Evolutionary conservation across 192 early-diverging fungal genomes (phyloP), one percentile per base, ranked within the genome.

Genomic region (Helicostylum pulchrum): DNA sequence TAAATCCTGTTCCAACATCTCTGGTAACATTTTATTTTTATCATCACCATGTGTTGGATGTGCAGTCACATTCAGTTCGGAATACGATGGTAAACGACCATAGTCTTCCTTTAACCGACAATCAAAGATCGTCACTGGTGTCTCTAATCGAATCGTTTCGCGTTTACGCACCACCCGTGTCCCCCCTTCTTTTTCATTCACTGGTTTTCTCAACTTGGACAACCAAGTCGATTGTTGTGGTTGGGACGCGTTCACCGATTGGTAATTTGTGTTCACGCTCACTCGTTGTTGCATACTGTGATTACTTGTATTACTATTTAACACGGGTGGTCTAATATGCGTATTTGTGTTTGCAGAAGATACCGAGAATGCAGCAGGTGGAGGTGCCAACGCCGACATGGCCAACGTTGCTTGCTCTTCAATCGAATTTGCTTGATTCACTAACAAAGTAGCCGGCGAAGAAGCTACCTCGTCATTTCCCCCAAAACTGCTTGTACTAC

Each of bases 71-170:
- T 52, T 53, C 32, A 66, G 44, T 47, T 70, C 68, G 51, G 62
- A 70, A 36, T 70, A 70, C 7, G 68, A 70, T 11, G 68, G 68
- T n/a, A 70, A 39, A 19, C 54, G 39, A 49, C 61, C 53, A 48
- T 70, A 70, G 36, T 70, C 68, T 42, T 70, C 68, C 30, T 70
- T 70, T 17, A 70, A 43, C 19, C 68, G 61, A 34, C 68, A 70
- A 70, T 70, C 68, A 57, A 70, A 70, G 11, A 70, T 53, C 1
- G 44, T 55, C 19, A 70, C 47, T 1, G 61, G 61, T 9, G 65
- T 66, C 23, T 55, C 45, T 12, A 63, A 31, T 3, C 46, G 21
- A n/a, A 59, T 59, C 7, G 36, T 62, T 58, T 62, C 59, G 43
- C 48, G 46, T 19, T n/a, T 32, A 7, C 56, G 32, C 1, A 26